phyloP scores from a whole-genome alignment of 331 rosid species.

The Acacia concinna region DNA sequence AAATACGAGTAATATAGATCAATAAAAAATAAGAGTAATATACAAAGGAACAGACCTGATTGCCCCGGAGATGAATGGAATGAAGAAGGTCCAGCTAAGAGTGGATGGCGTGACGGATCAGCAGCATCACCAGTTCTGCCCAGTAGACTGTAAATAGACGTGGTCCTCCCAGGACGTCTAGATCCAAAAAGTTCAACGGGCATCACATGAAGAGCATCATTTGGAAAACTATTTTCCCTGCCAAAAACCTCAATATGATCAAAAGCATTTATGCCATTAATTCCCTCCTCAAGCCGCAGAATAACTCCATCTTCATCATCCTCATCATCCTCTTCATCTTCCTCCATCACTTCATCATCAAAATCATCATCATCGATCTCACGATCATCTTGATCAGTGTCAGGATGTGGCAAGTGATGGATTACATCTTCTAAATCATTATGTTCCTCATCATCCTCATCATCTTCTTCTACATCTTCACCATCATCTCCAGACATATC shows the following conservation, averaged over 20 bases:
- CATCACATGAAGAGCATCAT: constrained; percentile 92
- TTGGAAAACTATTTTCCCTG: constrained; percentile 80
- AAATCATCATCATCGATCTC: constrained; percentile 98
- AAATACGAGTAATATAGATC: neutral
- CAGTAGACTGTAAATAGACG: constrained; percentile 93
- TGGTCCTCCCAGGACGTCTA: constrained; percentile 90
- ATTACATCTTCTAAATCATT: constrained; percentile 86
- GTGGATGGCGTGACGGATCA: constrained; percentile 92
- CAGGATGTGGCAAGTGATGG: constrained; percentile 93
- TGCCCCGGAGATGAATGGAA: constrained; percentile 55
- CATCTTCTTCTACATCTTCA: constrained; percentile 84
- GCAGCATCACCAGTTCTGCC: constrained; percentile 89
- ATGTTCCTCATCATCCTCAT: constrained; percentile 91
- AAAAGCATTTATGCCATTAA: constrained; percentile 95
- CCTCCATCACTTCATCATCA: constrained; percentile 96
- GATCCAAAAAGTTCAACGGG: constrained; percentile 97
- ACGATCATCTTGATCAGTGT: constrained; percentile 96
- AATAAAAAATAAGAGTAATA: constrained; percentile 1
- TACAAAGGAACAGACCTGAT: constrained; percentile 53
- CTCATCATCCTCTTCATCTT: constrained; percentile 94
- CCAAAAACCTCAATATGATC: constrained; percentile 97
- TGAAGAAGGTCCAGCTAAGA: constrained; percentile 75
- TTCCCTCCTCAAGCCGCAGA: constrained; percentile 92
- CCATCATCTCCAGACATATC: constrained; percentile 95
- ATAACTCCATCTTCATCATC: constrained; percentile 99